phyloP scores from a whole-genome alignment of 495 filamentous ascomycete species.

The Pseudoneurospora amorphoporcata region DNA sequence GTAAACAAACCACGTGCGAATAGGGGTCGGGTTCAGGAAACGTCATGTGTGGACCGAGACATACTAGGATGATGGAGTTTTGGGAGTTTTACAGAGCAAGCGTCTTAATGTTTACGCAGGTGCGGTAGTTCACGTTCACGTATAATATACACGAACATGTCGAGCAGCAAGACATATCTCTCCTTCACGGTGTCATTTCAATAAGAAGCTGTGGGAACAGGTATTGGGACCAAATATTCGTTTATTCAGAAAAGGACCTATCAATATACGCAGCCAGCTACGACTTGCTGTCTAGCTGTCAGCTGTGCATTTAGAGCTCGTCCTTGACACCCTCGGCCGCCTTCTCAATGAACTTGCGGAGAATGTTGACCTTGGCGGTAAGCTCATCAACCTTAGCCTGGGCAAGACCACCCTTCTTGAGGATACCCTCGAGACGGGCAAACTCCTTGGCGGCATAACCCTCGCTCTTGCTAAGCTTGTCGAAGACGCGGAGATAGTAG shows the following conservation, averaged over 20 bases:
- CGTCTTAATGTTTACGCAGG: neutral
- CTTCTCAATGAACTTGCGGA: constrained; percentile 60
- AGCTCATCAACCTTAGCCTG: constrained; percentile 86
- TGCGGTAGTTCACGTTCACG: neutral
- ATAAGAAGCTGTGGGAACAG: neutral
- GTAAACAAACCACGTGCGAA: neutral
- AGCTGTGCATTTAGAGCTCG: constrained; percentile 49
- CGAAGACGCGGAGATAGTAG: constrained; percentile 86
- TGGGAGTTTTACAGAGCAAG: neutral
- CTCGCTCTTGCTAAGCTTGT: constrained; percentile 68
- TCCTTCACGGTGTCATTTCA: neutral
- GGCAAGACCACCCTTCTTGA: constrained; percentile 77
- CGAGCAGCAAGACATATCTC: neutral
- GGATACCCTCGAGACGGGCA: constrained; percentile 62
- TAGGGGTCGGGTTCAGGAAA: neutral
- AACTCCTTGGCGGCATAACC: constrained; percentile 82
- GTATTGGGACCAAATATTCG: neutral
- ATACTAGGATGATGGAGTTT: neutral
- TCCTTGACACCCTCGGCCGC: constrained; percentile 41
- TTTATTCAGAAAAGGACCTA: neutral
- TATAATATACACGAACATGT: neutral
- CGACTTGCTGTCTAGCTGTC: constrained; percentile 1
- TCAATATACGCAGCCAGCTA: neutral
- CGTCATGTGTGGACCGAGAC: neutral
- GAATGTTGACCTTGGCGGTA: constrained; percentile 75